Evolutionary conservation across 148 eudicot genomes (phyloP), one percentile per base, ranked within the genome.

Genomic region (Silene conica): DNA sequence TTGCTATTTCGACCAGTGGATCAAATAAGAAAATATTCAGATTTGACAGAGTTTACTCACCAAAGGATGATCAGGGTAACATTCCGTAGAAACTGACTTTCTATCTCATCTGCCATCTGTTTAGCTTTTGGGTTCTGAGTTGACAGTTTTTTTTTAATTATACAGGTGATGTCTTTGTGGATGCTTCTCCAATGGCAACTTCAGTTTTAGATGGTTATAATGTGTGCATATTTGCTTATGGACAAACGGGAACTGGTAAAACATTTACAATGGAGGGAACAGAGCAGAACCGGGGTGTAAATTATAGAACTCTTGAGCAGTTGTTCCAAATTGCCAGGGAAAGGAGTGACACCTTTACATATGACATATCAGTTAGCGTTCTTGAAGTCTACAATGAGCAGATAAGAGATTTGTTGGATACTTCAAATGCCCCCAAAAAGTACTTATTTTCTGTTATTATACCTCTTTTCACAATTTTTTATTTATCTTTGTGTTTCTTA

Each of bases 251-350:
- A 63, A 92, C 97, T 14, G 98, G 97, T 63, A 94, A 92, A 80
- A 94, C 98, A 9, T 94, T 91, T 75, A 94, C 98, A 59, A 94
- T 94, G 98, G 98, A 92, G 87, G 98, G 97, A 8, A 88, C 88
- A 59, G 87, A 80, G 83, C 75, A 80, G 78, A 92, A 88, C 23
- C 82, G 97, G n/a, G 97, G 97, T 71, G 98, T 94, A 70, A 94
- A 92, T 74, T 94, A 94, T 73, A 82, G 96, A 79, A 94, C 97
- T 8, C 92, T 94, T 21, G 93, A 92, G 83, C 91, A 87, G 67
- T 63, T 94, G 78, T 94, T 94, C 64, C 81, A 82, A 72, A 85
- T 87, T 82, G 78, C 91, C 15, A 74, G 81, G 66, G 93, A 91
- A 74, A 83, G 96, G 79, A 85, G 77, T 34, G 93, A 91, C 75